Evolutionary conservation across 805 yeast genomes (phyloP).

Genomic region (Soucietia sequanensis): DNA sequence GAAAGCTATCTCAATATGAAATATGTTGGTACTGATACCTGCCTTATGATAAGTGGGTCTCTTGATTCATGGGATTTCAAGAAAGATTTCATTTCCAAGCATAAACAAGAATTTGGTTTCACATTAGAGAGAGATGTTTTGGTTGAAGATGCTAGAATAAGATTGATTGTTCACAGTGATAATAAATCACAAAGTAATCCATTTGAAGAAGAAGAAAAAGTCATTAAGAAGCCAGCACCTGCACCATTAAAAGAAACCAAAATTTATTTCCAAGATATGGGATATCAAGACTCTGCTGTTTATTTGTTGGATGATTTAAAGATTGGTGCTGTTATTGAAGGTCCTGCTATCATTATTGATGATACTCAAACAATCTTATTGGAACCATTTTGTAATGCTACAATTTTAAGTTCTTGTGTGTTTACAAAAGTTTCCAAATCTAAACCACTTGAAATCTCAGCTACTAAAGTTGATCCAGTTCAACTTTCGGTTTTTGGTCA

Average conservation of each 20-base stretch:
- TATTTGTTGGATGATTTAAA: constrained; percentile 53
- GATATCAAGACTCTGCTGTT: constrained; percentile 44
- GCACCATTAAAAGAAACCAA: constrained; percentile 4
- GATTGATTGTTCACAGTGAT: constrained; percentile 61
- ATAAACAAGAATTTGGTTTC: constrained; percentile 74
- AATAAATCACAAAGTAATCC: constrained; percentile 50
- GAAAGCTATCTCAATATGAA: constrained; percentile 21
- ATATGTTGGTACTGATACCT: constrained; percentile 24
- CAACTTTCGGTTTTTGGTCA: constrained; percentile 76
- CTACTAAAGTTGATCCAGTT: constrained; percentile 74
- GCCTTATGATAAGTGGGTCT: constrained; percentile 17
- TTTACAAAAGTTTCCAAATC: constrained; percentile 30
- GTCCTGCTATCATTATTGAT: constrained; percentile 80
- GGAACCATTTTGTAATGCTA: constrained; percentile 59
- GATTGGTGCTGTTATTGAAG: constrained; percentile 53
- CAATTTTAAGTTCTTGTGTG: constrained; percentile 61
- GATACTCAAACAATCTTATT: constrained; percentile 78
- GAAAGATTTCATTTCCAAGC: constrained; percentile 51
- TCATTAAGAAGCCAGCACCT: constrained; percentile 3
- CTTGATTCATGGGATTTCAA: constrained; percentile 11
- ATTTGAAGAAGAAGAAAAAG: constrained; percentile 25
- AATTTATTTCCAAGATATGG: constrained; percentile 59
- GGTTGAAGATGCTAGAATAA: constrained; percentile 71
- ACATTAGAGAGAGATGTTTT: constrained; percentile 53
- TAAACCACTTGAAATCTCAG: too few relatives aligned